phyloP scores from a whole-genome alignment of 2,329 filamentous ascomycete species.

The Xylariaceae sp. region DNA sequence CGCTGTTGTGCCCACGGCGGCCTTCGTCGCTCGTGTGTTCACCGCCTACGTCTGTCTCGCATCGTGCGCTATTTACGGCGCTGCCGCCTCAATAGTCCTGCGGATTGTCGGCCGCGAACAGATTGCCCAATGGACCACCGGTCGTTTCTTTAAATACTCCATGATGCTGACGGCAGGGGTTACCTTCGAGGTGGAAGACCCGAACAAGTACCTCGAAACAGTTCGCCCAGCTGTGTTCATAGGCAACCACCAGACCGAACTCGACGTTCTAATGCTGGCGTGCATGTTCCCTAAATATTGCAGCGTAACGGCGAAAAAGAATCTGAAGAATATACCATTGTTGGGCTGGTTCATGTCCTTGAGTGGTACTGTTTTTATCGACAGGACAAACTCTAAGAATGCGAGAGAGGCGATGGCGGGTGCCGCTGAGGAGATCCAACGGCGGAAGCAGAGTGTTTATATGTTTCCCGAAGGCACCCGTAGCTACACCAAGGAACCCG shows the following conservation, averaged over 20 bases:
- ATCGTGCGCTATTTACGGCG: slow-evolving; percentile 65
- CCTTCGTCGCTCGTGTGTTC: slow-evolving; percentile 66
- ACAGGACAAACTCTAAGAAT: slow-evolving; percentile 77
- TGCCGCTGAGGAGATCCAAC: slow-evolving; percentile 74
- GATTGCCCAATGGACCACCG: slow-evolving; percentile 81
- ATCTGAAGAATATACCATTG: slow-evolving; percentile 72
- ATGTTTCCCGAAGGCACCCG: slow-evolving; percentile 92
- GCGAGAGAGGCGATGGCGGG: slow-evolving; percentile 81
- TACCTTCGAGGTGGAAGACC: slow-evolving; percentile 69
- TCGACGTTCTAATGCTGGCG: slow-evolving; percentile 90
- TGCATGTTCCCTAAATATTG: slow-evolving; percentile 86
- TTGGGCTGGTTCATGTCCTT: slow-evolving; percentile 93
- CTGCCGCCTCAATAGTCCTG: slow-evolving; percentile 67
- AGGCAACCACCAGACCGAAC: slow-evolving; percentile 92
- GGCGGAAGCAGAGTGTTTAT: slow-evolving; percentile 69
- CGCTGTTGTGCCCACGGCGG: slow-evolving; percentile 52
- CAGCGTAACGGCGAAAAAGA: slow-evolving; percentile 88
- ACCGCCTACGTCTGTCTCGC: slow-evolving; percentile 62
- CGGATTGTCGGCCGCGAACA: slow-evolving; percentile 67
- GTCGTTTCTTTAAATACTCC: slow-evolving; percentile 70
- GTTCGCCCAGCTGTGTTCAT: slow-evolving; percentile 83
- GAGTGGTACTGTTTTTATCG: slow-evolving; percentile 90
- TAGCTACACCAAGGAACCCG: slow-evolving; percentile 78
- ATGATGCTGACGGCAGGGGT: slow-evolving; percentile 76
- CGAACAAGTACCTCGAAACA: slow-evolving; percentile 56